Percentiles rank a stretch among this genome's conserved stretches.
These are phyloP conservation scores for Metschnikowia noctiluminum DNA, from an alignment of 805 yeast species.

Conservation along the genomic window DNA sequence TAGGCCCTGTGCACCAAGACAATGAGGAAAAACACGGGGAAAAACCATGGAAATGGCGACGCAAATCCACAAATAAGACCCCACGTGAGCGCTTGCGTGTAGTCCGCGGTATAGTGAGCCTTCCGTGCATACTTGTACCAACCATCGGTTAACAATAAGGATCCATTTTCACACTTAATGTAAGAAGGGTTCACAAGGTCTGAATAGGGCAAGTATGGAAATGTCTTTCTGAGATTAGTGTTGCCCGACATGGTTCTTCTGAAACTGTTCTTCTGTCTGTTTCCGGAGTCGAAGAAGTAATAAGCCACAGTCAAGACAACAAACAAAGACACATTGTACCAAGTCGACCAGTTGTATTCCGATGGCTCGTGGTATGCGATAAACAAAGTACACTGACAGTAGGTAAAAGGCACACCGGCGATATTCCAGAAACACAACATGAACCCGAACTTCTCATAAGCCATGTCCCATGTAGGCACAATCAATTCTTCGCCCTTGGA, in stretches of 20 bases:
- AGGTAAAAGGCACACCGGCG: conserved; percentile 98
- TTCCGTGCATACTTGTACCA: conserved; percentile 95
- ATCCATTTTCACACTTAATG: conserved; percentile 81
- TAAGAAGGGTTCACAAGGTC: conserved; percentile 79
- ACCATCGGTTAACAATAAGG: conserved; percentile 83
- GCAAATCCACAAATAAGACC: conserved; percentile 84
- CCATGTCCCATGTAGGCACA: conserved; percentile 99
- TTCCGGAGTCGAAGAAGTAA: conserved; percentile 91
- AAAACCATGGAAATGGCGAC: conserved; percentile 94
- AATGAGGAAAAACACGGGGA: conserved; percentile 84
- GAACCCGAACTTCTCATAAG: conserved; percentile 98
- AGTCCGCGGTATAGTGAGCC: conserved; percentile 93
- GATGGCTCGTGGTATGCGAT: conserved; percentile 78
- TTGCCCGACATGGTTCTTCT: conserved; percentile 84
- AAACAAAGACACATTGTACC: conserved; percentile 57
- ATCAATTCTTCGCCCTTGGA: conserved; percentile 97
- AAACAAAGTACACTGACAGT: conserved; percentile 88
- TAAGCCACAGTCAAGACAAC: conserved; percentile 64
- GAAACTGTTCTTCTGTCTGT: conserved; percentile 93
- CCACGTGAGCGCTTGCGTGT: conserved; percentile 85
- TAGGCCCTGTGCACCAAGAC: conserved; percentile 85
- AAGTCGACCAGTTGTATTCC: conserved; percentile 72
- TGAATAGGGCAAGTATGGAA: conserved; percentile 90
- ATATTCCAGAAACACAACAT: conserved; percentile 98
- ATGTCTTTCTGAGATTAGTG: conserved; percentile 69